Evolutionary conservation across 1,284 basidiomycete genomes (phyloP), one percentile per base, ranked within the genome.

Genomic region (Malassezia brasiliensis): DNA sequence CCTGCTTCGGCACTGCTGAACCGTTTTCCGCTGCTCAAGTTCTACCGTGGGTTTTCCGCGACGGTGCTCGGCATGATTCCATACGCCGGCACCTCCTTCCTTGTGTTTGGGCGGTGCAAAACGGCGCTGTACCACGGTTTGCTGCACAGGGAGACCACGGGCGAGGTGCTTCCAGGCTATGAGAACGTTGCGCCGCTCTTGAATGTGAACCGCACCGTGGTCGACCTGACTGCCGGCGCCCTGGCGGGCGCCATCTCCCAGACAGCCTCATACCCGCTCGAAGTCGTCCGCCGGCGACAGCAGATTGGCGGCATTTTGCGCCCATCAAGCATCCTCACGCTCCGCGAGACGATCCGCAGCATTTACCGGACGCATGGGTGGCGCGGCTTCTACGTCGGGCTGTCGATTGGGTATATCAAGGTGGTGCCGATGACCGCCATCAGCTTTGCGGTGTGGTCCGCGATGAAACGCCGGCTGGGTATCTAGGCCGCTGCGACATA

Each of bases 41-140:
- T 93, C 77, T 99, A 99, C 75, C 85, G 94, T 31, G 94, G 94
- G 8, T 96, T 98, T 77, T 60, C 59, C 49, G 71, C 73, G 5
- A 74, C 72, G 3, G 64, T 74, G 25, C 55, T 74, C 56, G 72
- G 72, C 25, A 96, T 96, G 83, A 80, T 98, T 17, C 94, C 94
- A 0, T 98, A 99, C 69, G 90, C 91, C 1, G 94, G 94, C 8
- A 90, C 90, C 1, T 89, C 87, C 11, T 99, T 99, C 79, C 81
- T 98, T 51, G 72, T 74, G 12, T 74, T 74, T 53, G 72, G 69
- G 1, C 64, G 68, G 6, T 69, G 67, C 53, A 72, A 73, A 47
- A 60, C 66, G 8, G 10, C 63, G 4, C 50, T 74, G 4, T 69
- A 73, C 53, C 52, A 53, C 6, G 15, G 62, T 5, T 65, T 73